Conservation (phyloP, 225 moss, liverwort and hornwort species). For the Marchantia paleacea region DNA sequence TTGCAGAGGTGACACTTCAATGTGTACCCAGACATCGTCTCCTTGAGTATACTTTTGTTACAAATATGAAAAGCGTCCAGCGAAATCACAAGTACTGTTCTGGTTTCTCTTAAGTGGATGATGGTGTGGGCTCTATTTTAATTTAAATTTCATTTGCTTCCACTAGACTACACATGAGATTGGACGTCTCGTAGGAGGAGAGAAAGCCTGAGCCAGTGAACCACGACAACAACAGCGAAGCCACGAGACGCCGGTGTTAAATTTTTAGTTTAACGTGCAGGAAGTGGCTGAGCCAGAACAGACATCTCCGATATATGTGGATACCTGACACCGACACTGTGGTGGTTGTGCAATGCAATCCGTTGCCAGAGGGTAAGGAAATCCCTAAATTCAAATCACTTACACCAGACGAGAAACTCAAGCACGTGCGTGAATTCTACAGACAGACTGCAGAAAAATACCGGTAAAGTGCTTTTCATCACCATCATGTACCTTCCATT, state of each 20-base stretch:
- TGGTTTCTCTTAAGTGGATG: neutral
- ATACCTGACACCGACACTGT: conserved; percentile 85
- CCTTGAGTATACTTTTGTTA: conserved; percentile 74
- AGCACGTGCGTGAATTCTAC: conserved; percentile 53
- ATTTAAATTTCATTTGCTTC: neutral
- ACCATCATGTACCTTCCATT: neutral
- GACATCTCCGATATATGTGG: conserved; percentile 94
- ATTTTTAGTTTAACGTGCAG: conserved; percentile 38
- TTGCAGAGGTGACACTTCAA: conserved; percentile 94
- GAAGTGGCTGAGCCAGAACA: conserved; percentile 87
- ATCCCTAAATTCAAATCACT: conserved; percentile 37
- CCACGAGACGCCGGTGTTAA: neutral
- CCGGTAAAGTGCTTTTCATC: conserved; percentile 28
- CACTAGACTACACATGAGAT: neutral
- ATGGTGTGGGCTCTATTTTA: neutral
- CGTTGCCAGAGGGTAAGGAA: conserved; percentile 62
- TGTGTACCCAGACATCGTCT: conserved; percentile 81
- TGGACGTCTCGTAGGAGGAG: neutral
- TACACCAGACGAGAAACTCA: conserved; percentile 62
- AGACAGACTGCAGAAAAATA: conserved; percentile 51
- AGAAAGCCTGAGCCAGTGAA: neutral
- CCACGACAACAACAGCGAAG: no score
- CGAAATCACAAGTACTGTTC: conserved; percentile 78
- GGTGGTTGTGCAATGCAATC: conserved; percentile 82
- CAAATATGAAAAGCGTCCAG: conserved; percentile 71